A percentile compares a stretch with the other conserved stretches of the same genome.
Evolutionary conservation across 2,329 filamentous ascomycete species (phyloP).

Genomic region (Hypoxylon sp.): DNA sequence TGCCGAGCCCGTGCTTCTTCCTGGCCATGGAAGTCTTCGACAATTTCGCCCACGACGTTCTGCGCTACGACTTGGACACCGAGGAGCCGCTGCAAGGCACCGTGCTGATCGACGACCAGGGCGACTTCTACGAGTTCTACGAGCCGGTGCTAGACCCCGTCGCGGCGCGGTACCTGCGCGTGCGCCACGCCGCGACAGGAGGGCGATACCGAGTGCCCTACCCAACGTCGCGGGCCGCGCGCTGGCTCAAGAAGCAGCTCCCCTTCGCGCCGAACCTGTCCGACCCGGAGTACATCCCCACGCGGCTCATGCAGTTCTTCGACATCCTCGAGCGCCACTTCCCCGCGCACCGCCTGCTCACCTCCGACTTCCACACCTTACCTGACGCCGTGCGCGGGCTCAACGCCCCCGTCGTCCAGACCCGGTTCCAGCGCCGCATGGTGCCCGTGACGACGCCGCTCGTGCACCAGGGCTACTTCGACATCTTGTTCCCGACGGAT

Average conservation of each 20-base stretch:
- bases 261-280: conserved; percentile 85
- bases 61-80: conserved; percentile 89
- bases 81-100: conserved; percentile 88
- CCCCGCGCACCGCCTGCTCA: conserved; percentile 88
- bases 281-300: conserved; percentile 92
- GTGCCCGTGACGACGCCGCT: conserved; percentile 92
- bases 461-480: conserved; percentile 98
- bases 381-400: conserved; percentile 86
- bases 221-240: conserved; percentile 64
- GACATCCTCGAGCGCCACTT: conserved; percentile 90
- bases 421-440: conserved; percentile 86
- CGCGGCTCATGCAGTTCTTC: conserved; percentile 96
- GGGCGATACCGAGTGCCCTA: conserved; percentile 76
- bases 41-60: conserved; percentile 95
- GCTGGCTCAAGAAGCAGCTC: conserved; percentile 73
- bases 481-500: conserved; percentile 98
- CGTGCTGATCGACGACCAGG: conserved; percentile 85
- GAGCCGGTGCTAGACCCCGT: conserved; percentile 83
- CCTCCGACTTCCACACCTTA: conserved; percentile 90
- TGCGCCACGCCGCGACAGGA: conserved; percentile 82
- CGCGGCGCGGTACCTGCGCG: conserved; percentile 83
- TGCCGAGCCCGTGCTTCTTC: conserved; percentile 97
- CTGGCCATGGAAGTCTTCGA: conserved; percentile 98
- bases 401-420: conserved; percentile 97
- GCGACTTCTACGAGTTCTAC: conserved; percentile 98